Conservation (phyloP, 192 early-diverging fungal genomes). For the Lobosporangium transversale region DNA sequence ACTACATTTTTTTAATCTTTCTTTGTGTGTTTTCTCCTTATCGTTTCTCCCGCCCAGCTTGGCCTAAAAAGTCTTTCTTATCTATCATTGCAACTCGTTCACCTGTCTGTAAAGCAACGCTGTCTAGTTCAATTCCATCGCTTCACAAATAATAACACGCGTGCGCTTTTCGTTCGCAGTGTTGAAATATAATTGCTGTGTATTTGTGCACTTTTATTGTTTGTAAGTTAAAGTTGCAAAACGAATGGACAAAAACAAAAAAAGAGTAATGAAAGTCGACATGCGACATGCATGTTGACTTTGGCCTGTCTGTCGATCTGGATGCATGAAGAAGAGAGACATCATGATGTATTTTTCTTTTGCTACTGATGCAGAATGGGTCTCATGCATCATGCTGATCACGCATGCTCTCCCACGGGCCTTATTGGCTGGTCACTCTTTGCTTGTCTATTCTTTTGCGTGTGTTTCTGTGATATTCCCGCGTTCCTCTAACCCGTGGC, state of each 20-base stretch:
- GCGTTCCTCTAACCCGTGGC: not conserved
- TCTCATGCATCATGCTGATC: not conserved
- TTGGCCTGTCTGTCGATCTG: no score
- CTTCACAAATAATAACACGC: no score
- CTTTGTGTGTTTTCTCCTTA: not conserved
- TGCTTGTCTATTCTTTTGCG: not conserved
- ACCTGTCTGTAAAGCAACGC: no score
- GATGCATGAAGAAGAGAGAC: not conserved
- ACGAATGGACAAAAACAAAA: no score
- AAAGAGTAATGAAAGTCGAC: not conserved
- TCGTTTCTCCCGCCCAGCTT: no score
- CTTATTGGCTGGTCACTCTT: slow-evolving; percentile 13
- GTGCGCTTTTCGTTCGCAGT: no score
- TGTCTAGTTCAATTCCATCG: no score
- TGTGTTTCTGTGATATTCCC: not conserved
- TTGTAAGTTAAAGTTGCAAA: not conserved
- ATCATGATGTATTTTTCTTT: not conserved
- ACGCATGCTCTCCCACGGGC: slow-evolving; percentile 37
- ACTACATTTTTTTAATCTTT: not conserved
- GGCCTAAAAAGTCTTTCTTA: no score
- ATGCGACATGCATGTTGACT: not conserved
- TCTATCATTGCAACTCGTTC: no score
- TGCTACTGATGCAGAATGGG: not conserved
- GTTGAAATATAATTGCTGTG: no score
- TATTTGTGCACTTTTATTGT: no score